Percentiles rank a stretch among this genome's conserved stretches.
Evolutionary conservation across 345 rosid genomes (phyloP).

Genomic region (Eucalyptus pauciflora): DNA sequence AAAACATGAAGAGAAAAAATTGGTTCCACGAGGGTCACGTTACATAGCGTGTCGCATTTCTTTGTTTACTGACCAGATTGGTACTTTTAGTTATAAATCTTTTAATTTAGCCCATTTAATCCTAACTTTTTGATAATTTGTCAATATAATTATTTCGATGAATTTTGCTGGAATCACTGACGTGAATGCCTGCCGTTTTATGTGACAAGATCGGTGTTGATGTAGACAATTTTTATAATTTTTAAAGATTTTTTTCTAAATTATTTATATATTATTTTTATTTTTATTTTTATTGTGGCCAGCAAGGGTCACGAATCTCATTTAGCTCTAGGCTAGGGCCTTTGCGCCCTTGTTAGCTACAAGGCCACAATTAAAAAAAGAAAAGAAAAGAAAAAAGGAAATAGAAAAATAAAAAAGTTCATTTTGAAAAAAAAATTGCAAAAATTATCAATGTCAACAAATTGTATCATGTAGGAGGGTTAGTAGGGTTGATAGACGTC

Average conservation of each 20-base stretch:
- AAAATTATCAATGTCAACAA: not conserved
- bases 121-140: not conserved
- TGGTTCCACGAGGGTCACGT: not conserved
- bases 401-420: not conserved
- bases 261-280: not conserved
- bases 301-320: fast-evolving
- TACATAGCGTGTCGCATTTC: not conserved
- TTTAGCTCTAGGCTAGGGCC: not conserved
- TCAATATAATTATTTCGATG: not conserved
- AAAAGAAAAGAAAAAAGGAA: no score
- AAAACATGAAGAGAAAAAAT: not conserved
- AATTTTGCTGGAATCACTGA: fast-evolving
- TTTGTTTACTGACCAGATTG: fast-evolving
- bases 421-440: not conserved
- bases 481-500: fast-evolving
- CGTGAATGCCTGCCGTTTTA: fast-evolving
- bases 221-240: not conserved
- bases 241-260: not conserved
- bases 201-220: not conserved
- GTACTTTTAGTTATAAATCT: fast-evolving
- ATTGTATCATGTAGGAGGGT: not conserved
- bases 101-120: not conserved
- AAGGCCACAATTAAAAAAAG: no score
- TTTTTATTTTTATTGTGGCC: not conserved
- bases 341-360: not conserved